phyloP scores from a whole-genome alignment of 371 early-diverging fungal species.

The Actinomucor elegans region DNA sequence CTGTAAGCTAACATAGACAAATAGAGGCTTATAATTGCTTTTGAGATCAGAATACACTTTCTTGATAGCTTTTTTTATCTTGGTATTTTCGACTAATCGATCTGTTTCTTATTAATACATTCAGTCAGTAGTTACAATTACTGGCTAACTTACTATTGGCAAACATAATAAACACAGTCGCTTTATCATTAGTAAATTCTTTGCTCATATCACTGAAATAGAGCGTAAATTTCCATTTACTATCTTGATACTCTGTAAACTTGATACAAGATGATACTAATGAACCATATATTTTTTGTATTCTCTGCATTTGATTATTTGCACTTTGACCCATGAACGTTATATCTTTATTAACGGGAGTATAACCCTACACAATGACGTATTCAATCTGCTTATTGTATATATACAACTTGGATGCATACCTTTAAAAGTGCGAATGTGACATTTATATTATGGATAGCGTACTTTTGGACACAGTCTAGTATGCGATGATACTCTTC shows the following conservation, averaged over 20 bases:
- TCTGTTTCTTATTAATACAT: slow-evolving; percentile 35
- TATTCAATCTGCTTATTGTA: no score
- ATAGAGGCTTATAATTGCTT: slow-evolving; percentile 69
- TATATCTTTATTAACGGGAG: no score
- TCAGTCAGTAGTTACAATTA: no score
- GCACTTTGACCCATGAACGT: slow-evolving; percentile 14
- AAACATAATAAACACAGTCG: slow-evolving; percentile 73
- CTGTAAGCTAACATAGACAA: slow-evolving; percentile 79
- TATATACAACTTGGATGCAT: no score
- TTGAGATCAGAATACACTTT: slow-evolving; percentile 68
- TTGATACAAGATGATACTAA: slow-evolving; percentile 38
- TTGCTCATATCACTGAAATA: slow-evolving; percentile 52
- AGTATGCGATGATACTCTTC: slow-evolving; percentile 81
- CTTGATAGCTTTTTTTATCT: slow-evolving; percentile 74
- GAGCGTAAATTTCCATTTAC: not conserved
- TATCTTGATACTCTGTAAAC: not conserved
- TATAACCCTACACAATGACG: no score
- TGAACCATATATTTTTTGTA: slow-evolving; percentile 71
- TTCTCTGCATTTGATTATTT: slow-evolving; percentile 69
- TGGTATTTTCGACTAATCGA: slow-evolving; percentile 76
- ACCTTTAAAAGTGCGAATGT: slow-evolving; percentile 78
- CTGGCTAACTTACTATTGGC: slow-evolving; percentile 86
- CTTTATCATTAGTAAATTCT: slow-evolving; percentile 28
- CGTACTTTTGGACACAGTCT: slow-evolving; percentile 76
- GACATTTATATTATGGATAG: slow-evolving; percentile 77